Conservation (phyloP, 768 basidiomycete species). For the Collybia sp. region DNA sequence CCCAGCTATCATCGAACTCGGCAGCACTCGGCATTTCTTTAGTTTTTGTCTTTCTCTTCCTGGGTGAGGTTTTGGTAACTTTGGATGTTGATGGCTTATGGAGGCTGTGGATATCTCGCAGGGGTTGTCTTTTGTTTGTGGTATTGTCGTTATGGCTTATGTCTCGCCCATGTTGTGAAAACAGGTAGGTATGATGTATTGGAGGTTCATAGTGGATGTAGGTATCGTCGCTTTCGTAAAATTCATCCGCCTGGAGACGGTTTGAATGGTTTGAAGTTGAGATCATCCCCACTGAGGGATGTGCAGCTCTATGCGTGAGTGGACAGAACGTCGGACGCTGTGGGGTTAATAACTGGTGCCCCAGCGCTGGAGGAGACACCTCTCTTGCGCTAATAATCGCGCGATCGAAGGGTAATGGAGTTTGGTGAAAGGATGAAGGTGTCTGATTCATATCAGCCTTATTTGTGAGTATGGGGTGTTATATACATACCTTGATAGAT, state of each 20-base stretch:
- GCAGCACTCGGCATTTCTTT: constrained; percentile 10
- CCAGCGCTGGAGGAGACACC: constrained; percentile 14
- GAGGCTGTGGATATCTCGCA: too few relatives aligned
- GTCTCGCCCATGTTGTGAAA: background rate
- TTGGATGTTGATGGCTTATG: background rate
- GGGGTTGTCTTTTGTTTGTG: too few relatives aligned
- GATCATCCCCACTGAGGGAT: too few relatives aligned
- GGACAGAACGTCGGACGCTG: constrained; percentile 5
- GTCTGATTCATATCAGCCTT: constrained; percentile 30
- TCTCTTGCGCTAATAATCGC: constrained; percentile 23
- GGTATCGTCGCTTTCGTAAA: constrained; percentile 18
- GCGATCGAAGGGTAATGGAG: constrained; percentile 2
- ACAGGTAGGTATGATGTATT: background rate
- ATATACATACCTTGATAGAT: background rate
- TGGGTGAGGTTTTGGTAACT: constrained; percentile 1
- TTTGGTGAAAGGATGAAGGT: background rate
- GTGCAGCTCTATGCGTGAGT: background rate
- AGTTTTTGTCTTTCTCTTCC: constrained; percentile 10
- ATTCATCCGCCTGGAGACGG: constrained; percentile 3
- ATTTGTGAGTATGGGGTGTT: too few relatives aligned
- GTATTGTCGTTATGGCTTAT: background rate
- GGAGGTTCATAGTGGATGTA: constrained; percentile 29
- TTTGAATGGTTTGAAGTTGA: too few relatives aligned
- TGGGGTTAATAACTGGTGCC: constrained; percentile 1
- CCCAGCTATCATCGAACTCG: constrained; percentile 36